Percentiles rank a stretch among this genome's conserved stretches.
Conservation (phyloP, 2,329 filamentous ascomycete species). For the Fusarium protoensiforme region DNA sequence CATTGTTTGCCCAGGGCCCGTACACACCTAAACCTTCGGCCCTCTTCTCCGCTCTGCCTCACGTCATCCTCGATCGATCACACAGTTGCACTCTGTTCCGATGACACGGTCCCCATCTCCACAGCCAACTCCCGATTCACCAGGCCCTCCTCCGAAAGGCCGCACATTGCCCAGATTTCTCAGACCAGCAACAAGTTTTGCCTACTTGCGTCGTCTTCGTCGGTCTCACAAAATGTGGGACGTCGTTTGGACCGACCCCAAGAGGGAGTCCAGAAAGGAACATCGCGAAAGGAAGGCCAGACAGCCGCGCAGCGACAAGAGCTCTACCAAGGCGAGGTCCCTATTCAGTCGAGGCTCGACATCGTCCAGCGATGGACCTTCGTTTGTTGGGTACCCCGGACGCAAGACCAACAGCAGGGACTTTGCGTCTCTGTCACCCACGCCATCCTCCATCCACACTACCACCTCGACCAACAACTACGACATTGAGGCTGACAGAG, state of each 20-base stretch:
- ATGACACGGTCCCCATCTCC: slow-evolving; percentile 16
- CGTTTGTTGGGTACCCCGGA: neutral
- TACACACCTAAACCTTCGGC: neutral
- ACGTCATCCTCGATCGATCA: neutral
- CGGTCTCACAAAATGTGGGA: slow-evolving; percentile 33
- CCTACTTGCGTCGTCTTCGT: slow-evolving; percentile 7
- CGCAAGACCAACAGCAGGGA: neutral
- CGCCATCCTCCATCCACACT: neutral
- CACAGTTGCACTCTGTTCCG: neutral
- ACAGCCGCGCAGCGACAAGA: neutral
- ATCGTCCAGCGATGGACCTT: slow-evolving; percentile 10
- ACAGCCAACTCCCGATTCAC: neutral
- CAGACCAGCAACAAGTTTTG: slow-evolving; percentile 18
- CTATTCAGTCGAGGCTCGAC: slow-evolving; percentile 22
- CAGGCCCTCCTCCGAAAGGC: neutral
- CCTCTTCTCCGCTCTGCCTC: neutral
- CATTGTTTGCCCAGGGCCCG: neutral
- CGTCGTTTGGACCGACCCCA: slow-evolving; percentile 26
- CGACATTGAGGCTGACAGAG: slow-evolving; percentile 16
- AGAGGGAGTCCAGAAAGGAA: slow-evolving; percentile 31
- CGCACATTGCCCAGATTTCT: slow-evolving; percentile 15
- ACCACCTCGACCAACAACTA: neutral
- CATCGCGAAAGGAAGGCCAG: slow-evolving; percentile 26
- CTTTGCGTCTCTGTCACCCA: slow-evolving; percentile 3
- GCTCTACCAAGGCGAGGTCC: neutral